Percentiles rank a stretch among this genome's conserved stretches.
Conservation (phyloP, 306 rosid genomes). For the Malus domestica region DNA sequence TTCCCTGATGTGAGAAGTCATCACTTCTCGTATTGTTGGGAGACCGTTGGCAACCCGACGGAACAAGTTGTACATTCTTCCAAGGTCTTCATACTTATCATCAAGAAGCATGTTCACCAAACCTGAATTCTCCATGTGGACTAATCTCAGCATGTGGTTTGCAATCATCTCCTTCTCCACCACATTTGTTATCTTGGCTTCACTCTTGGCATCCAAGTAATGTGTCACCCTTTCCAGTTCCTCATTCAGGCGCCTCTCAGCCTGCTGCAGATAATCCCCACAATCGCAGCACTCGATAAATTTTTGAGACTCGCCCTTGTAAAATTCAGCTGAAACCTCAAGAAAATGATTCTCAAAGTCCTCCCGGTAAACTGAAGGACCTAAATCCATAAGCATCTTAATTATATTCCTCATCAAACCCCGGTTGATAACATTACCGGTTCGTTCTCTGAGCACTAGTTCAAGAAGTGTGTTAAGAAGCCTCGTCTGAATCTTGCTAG, state of each 20-base stretch:
- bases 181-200: slow-evolving; percentile 58
- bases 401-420: slow-evolving; percentile 59
- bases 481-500: slow-evolving; percentile 56
- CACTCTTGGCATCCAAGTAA: slow-evolving; percentile 71
- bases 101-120: slow-evolving; percentile 71
- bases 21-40: slow-evolving; percentile 51
- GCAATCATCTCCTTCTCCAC: slow-evolving; percentile 81
- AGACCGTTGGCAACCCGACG: slow-evolving; percentile 60
- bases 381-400: slow-evolving; percentile 78
- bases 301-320: slow-evolving; percentile 56
- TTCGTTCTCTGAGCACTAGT: slow-evolving; percentile 54
- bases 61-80: slow-evolving; percentile 72
- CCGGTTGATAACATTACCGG: slow-evolving; percentile 68
- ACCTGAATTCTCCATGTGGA: slow-evolving; percentile 79
- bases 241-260: slow-evolving; percentile 70
- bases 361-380: slow-evolving; percentile 59
- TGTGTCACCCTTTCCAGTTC: slow-evolving; percentile 86
- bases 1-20: slow-evolving; percentile 69
- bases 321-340: slow-evolving; percentile 69
- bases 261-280: slow-evolving; percentile 72
- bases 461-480: slow-evolving; percentile 57
- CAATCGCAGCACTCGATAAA: slow-evolving; percentile 73
- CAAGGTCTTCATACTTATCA: slow-evolving; percentile 70
- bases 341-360: slow-evolving; percentile 71
- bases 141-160: slow-evolving; percentile 71